Percentiles rank a stretch among this genome's conserved stretches.
Evolutionary conservation across 768 basidiomycete genomes (phyloP).

Genomic region (Hebeloma cylindrosporum): DNA sequence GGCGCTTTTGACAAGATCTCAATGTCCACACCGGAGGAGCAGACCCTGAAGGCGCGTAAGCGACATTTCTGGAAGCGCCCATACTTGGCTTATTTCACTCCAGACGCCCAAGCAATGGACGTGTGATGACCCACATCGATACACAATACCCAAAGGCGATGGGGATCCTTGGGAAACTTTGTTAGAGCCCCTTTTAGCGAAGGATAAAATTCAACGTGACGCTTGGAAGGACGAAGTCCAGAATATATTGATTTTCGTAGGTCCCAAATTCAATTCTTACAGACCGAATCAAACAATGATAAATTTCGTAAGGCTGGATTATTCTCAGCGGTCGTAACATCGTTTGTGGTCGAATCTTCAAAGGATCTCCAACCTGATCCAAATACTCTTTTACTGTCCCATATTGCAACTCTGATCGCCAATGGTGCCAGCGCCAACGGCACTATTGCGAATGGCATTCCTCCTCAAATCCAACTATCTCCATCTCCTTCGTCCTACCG

Average conservation of each 20-base stretch:
- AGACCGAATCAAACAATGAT: not conserved
- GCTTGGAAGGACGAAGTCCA: constrained; percentile 21
- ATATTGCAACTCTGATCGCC: not conserved
- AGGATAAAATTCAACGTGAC: constrained; percentile 13
- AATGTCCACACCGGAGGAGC: too few species aligned
- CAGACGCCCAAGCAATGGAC: too few species aligned
- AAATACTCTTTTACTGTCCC: not conserved
- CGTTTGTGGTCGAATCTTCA: constrained; percentile 17
- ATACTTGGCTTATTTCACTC: too few species aligned
- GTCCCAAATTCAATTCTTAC: not conserved
- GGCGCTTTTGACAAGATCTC: too few species aligned
- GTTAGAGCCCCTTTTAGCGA: constrained; percentile 10
- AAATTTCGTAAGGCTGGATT: constrained; percentile 14
- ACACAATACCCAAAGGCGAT: too few species aligned
- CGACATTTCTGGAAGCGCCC: too few species aligned
- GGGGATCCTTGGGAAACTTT: constrained; percentile 14
- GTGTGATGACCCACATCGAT: too few species aligned
- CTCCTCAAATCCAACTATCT: not conserved
- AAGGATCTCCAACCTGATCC: constrained; percentile 9
- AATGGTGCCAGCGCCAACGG: not conserved
- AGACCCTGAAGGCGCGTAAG: too few species aligned
- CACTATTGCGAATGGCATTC: not conserved
- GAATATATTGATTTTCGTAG: constrained; percentile 17
- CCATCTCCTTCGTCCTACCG: not conserved
- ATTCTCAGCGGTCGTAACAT: constrained; percentile 16